Evolutionary conservation across 805 yeast species (phyloP).

Genomic region (Yarrowia divulgata): DNA sequence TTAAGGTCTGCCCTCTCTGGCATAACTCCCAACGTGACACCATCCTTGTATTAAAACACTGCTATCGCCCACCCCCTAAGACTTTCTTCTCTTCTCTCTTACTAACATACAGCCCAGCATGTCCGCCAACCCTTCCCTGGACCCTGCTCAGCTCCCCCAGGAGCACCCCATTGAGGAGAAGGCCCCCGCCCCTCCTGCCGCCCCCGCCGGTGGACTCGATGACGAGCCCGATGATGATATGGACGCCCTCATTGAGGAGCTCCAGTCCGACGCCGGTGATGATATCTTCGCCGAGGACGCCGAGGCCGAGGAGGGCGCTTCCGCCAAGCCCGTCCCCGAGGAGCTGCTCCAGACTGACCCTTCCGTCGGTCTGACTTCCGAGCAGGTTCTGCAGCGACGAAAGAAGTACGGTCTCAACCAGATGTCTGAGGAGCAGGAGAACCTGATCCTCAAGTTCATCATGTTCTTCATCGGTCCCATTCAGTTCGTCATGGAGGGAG

Average conservation of each 20-base stretch:
- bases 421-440: slow-evolving; percentile 89
- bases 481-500: slow-evolving; percentile 97
- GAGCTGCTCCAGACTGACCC: slow-evolving; percentile 86
- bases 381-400: slow-evolving; percentile 81
- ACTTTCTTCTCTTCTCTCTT: not conserved
- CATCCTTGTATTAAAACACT: slow-evolving; percentile 16
- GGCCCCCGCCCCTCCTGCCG: slow-evolving; percentile 46
- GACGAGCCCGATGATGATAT: slow-evolving; percentile 72
- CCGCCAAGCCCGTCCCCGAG: slow-evolving; percentile 83
- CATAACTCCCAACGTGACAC: slow-evolving; percentile 35
- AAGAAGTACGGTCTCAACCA: slow-evolving; percentile 90
- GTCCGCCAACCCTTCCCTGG: slow-evolving; percentile 40
- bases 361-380: slow-evolving; percentile 73
- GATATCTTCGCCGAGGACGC: slow-evolving; percentile 52
- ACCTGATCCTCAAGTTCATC: slow-evolving; percentile 76
- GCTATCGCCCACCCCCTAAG: not conserved
- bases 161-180: slow-evolving; percentile 55
- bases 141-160: slow-evolving; percentile 40
- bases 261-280: slow-evolving; percentile 68
- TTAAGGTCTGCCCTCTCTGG: not conserved
- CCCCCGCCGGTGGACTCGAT: slow-evolving; percentile 54
- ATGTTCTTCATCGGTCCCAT: slow-evolving; percentile 94
- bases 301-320: slow-evolving; percentile 57
- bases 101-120: slow-evolving; percentile 40
- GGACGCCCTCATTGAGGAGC: slow-evolving; percentile 64